A percentile compares a stretch with the other conserved stretches of the same genome.
Conservation (phyloP, 805 yeast genomes). For the Myxozyma vanderwaltii region DNA sequence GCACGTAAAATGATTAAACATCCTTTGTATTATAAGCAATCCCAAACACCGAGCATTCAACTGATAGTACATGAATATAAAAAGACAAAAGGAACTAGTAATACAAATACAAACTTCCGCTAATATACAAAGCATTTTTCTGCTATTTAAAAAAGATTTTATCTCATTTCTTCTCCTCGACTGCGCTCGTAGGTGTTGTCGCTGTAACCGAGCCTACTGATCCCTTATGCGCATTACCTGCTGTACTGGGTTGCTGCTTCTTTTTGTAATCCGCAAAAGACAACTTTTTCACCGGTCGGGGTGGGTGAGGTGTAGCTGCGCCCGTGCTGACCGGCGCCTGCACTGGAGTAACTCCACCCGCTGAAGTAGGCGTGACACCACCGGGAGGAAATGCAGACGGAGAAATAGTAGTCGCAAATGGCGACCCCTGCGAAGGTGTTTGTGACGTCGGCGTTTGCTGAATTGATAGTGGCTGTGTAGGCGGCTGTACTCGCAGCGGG, state of each 20-base stretch:
- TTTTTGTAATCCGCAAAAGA: slow-evolving; percentile 37
- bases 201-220: background rate
- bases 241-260: slow-evolving; percentile 30
- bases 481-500: slow-evolving; percentile 7
- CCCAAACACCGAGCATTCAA: background rate
- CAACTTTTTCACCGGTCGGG: slow-evolving; percentile 35
- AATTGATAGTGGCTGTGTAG: background rate
- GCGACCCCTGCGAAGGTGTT: background rate
- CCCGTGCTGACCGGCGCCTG: background rate
- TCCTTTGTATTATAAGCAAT: background rate
- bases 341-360: background rate
- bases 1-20: too few species aligned
- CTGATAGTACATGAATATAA: background rate
- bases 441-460: slow-evolving; percentile 6
- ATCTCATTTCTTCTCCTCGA: slow-evolving; percentile 4
- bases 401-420: slow-evolving; percentile 1
- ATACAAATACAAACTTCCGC: background rate
- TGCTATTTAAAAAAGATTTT: background rate
- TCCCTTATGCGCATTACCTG: too few species aligned
- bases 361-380: slow-evolving; percentile 1
- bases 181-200: background rate
- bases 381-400: background rate
- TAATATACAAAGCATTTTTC: background rate
- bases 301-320: slow-evolving; percentile 18
- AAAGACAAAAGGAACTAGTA: too few species aligned